A percentile compares a stretch with the other conserved stretches of the same genome.
These are phyloP conservation scores for Geotrichum phurueaensis DNA, from an alignment of 1,139 yeast species.

Conservation along the genomic window DNA sequence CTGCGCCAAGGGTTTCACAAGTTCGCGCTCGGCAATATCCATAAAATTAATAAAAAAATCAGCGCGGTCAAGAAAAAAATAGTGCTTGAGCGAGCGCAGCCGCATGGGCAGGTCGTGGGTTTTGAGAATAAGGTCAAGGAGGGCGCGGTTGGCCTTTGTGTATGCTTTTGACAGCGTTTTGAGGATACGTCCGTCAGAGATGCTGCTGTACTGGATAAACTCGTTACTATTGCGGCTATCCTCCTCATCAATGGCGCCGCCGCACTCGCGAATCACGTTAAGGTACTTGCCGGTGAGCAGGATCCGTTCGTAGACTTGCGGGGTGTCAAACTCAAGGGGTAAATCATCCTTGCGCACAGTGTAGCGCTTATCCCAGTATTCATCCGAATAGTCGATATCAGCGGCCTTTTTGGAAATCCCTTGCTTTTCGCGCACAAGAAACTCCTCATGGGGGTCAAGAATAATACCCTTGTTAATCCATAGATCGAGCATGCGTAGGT, in stretches of 20 bases:
- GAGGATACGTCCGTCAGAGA: conserved; percentile 54
- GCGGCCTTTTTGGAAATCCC: conserved; percentile 41
- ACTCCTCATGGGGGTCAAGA: conserved; percentile 78
- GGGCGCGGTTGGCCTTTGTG: conserved; percentile 56
- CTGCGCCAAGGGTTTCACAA: conserved; percentile 37
- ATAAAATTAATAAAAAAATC: conserved; percentile 47
- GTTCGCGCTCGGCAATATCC: conserved; percentile 38
- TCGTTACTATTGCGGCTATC: conserved; percentile 20
- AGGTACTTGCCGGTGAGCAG: conserved; percentile 80
- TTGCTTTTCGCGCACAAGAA: conserved; percentile 50
- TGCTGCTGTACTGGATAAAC: conserved; percentile 36
- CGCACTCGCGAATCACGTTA: conserved; percentile 63
- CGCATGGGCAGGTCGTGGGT: conserved; percentile 51
- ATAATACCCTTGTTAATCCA: conserved; percentile 78
- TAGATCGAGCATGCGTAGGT: conserved; percentile 59
- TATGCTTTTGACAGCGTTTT: conserved; percentile 59
- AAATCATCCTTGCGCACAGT: conserved; percentile 71
- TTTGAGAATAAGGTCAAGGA: conserved; percentile 53
- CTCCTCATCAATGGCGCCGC: conserved; percentile 30
- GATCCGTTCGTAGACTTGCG: conserved; percentile 57
- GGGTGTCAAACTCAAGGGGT: conserved; percentile 55
- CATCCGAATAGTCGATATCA: conserved; percentile 50
- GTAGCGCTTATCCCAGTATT: conserved; percentile 82
- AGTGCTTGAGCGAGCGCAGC: conserved; percentile 41
- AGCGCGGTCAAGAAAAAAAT: conserved; percentile 53